Base-by-base conservation (phyloP, 2,329 filamentous ascomycete species). In the Xylaria sp. region DNA sequence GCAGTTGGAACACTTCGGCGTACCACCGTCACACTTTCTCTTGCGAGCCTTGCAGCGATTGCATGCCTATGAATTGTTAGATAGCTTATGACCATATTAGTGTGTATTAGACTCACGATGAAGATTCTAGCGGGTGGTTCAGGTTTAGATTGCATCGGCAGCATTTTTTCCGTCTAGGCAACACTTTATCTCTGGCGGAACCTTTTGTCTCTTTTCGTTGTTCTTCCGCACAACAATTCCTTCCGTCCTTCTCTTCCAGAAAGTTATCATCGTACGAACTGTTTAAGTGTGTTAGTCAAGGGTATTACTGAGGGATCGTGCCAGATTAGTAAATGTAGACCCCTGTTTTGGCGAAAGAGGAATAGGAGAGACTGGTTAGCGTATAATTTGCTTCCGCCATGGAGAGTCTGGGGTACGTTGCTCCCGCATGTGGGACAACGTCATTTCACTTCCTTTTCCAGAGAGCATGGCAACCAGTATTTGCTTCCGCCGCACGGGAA, bases 21-120 rank as follows among this genome's bases (percentile, higher is more conserved):
- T 41, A 31, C 20, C 6, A 7, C 69, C 69, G 31, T 71, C 61
- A 23, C 69, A 71, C 55, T 46, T 62, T 7, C 60, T 59, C 49
- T 71, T 71, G 18, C 69, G 69, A 48, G 23, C 33, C 39, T 71
- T 71, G 36, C 69, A 71, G 13, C 61, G 56, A 23, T 20, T 49
- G 48, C 69, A 71, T 5, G 69, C 69, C 69, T 71, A 56, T 60
- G 28, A 33, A 3, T 12, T 33, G 25, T 62, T 39, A 62, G 36
- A 46, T 20, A 20, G 20, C 33, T 52, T 25, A 6, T 43, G 3
- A 10, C 25, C 1, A 31, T n/a, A 10, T 18, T n/a, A 6, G n/a
- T 25, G 15, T 6, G 2, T 39, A n/a, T 49, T 31, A 15, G 10
- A 46, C 67, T 64, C 51, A 70, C 64, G 39, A 70, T 70, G 33